Base-by-base conservation (phyloP, 2,329 filamentous ascomycete genomes). In the Cladophialophora yegresii region DNA sequence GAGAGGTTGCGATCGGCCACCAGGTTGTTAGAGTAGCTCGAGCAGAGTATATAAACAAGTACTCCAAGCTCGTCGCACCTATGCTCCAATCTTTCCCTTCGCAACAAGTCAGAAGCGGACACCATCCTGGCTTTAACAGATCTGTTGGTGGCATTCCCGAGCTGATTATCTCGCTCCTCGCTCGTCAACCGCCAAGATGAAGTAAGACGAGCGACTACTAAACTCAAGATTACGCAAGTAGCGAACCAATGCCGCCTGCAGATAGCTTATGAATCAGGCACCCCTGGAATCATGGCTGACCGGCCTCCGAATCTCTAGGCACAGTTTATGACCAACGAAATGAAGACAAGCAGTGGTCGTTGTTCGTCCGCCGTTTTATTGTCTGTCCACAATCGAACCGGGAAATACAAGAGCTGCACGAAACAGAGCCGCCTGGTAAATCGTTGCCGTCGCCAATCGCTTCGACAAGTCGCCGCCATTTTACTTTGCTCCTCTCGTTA, bases 1-100 rank as follows among this genome's bases (percentile, higher is more conserved):
- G 60, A 66, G 12, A 69, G 65, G 22, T 66, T 75, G 43, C 53
- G 70, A 8, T 58, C 62, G 30, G 73, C 73, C 20, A 66, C 67
- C 36, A 66, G 61, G 16, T 62, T 69, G 16, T 64, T 75, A 56
- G 57, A 64, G 30, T 72, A 58, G 45, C 33, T 12, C 13, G 28
- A 28, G n/a, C 23, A 33, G 9, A n/a, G n/a, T 16, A 30, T 4
- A 32, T 10, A 50, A 10, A 23, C n/a, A 22, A n/a, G 47, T 51
- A 26, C 22, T 28, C 5, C 12, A 26, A 51, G 22, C 20, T 22
- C 12, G 4, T 51, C 26, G 47, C 20, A n/a, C 51, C 5, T 16
- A 20, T 43, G 16, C 16, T 43, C 16, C 36, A n/a, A 43, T 12
- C 36, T 3, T 16, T 8, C n/a, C 7, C 16, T 43, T 6, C 13